Conservation (phyloP, 371 early-diverging fungal genomes). For the Batkoa obscura region DNA sequence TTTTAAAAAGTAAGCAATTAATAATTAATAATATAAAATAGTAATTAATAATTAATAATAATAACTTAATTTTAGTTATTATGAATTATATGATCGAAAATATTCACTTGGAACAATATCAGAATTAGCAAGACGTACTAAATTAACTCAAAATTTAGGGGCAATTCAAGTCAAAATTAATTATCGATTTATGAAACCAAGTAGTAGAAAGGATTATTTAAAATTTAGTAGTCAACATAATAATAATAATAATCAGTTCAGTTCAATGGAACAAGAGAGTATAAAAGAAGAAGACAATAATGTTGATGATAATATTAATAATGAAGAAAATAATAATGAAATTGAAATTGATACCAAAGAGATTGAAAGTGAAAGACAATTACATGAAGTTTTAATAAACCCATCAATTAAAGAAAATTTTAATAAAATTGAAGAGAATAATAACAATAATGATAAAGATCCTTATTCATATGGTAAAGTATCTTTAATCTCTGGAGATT, state of each 20-base stretch:
- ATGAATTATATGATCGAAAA: slow-evolving; percentile 42
- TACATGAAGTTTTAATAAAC: not conserved
- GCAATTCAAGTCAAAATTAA: slow-evolving; percentile 41
- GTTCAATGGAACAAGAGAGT: not conserved
- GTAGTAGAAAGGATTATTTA: slow-evolving; percentile 1
- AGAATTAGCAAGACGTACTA: slow-evolving; percentile 23
- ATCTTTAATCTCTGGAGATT: not conserved
- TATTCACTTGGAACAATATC: slow-evolving; percentile 34
- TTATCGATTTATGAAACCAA: slow-evolving; percentile 30
- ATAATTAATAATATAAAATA: too few relatives aligned
- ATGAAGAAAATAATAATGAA: not conserved
- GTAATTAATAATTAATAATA: not conserved
- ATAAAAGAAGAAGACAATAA: not conserved
- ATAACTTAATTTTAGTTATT: slow-evolving; percentile 15
- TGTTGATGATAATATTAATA: not conserved
- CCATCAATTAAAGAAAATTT: not conserved
- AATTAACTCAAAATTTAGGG: slow-evolving; percentile 33
- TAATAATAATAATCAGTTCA: slow-evolving; percentile 6
- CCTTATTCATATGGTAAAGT: too few relatives aligned
- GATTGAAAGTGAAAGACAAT: not conserved
- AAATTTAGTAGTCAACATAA: not conserved
- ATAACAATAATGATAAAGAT: not conserved
- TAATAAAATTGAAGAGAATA: not conserved
- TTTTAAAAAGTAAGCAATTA: slow-evolving; percentile 32
- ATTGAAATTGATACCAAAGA: not conserved